Evolutionary conservation across 192 early-diverging fungal species (phyloP), one percentile per base, ranked within the genome.

Genomic region (Pilobolus umbonatus): DNA sequence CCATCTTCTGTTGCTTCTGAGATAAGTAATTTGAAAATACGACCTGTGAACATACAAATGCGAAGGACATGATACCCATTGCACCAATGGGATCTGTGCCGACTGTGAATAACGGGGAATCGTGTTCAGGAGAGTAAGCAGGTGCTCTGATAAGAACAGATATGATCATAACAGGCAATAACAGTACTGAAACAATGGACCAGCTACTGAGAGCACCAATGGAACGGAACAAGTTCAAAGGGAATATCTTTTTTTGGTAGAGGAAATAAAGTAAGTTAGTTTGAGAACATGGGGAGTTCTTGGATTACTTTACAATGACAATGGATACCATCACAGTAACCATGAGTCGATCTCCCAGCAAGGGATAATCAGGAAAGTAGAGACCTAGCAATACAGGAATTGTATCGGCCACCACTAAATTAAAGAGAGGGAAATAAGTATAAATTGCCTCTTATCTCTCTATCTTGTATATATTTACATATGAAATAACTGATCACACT

Each of bases 21-120:
- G 84, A 76, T 38, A 71, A 54, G 54, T 79, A 87, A 42, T 74
- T 83, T 55, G 75, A 72, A 54, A 78, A 84, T 12, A 74, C 75
- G 22, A 81, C 78, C 52, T 87, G 85, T 21, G 82, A 62, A 30
- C 80, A 84, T 12, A 80, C 74, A 68, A 83, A 85, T 3, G 85
- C 81, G 55, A 87, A 87, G 0, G 83, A 77, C 66, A 85, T 84
- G 48, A 85, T 78, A 42, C 83, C 85, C 19, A 85, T 61, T 0
- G 83, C 80, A 0, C 82, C 76, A 47, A 87, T 56, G 24, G 83
- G 68, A 69, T 82, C 82, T 31, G 75, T 63, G 4, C 85, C 85
- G 32, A 80, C 74, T 26, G 72, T 68, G 1, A 70, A 70, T 19
- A 69, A 72, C 0, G 81, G 80, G n/a, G 66, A 61, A 31, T 80